Evolutionary conservation across 768 basidiomycete species (phyloP).

Genomic region (Tylopilus cervinicoccineus): DNA sequence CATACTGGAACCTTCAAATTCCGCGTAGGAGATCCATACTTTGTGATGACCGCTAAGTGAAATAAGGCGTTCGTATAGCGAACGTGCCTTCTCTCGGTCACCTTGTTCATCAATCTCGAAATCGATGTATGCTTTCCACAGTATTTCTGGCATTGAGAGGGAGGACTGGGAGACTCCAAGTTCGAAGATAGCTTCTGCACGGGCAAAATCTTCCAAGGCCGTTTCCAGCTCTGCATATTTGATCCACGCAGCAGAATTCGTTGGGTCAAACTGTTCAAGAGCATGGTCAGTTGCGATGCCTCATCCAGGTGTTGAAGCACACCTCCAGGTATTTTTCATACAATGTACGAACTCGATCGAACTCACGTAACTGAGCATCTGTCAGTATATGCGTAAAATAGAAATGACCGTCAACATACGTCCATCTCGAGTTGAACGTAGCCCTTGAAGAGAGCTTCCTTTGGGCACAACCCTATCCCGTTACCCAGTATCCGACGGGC

Average conservation of each 20-base stretch:
- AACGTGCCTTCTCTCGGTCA: constrained; percentile 80
- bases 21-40: constrained; percentile 94
- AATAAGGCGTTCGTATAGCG: constrained; percentile 84
- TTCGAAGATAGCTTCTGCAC: constrained; percentile 92
- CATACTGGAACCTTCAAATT: constrained; percentile 83
- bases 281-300: neutral
- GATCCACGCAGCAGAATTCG: constrained; percentile 94
- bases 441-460: constrained; percentile 91
- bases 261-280: constrained; percentile 66
- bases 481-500: constrained; percentile 89
- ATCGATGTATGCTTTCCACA: constrained; percentile 96
- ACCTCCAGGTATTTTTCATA: constrained; percentile 96
- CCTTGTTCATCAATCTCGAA: constrained; percentile 90
- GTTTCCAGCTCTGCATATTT: constrained; percentile 91
- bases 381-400: constrained; percentile 6
- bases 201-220: constrained; percentile 79
- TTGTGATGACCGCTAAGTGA: constrained; percentile 89
- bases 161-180: constrained; percentile 80
- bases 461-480: constrained; percentile 94
- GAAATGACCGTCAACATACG: constrained; percentile 38
- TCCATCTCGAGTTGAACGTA: constrained; percentile 94
- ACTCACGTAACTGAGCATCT: constrained; percentile 73
- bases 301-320: constrained; percentile 14
- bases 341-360: constrained; percentile 85
- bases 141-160: constrained; percentile 90